These are phyloP conservation scores for Neofusicoccum laricinum DNA, from an alignment of 2,329 filamentous ascomycete genomes.

Conservation along the genomic window DNA sequence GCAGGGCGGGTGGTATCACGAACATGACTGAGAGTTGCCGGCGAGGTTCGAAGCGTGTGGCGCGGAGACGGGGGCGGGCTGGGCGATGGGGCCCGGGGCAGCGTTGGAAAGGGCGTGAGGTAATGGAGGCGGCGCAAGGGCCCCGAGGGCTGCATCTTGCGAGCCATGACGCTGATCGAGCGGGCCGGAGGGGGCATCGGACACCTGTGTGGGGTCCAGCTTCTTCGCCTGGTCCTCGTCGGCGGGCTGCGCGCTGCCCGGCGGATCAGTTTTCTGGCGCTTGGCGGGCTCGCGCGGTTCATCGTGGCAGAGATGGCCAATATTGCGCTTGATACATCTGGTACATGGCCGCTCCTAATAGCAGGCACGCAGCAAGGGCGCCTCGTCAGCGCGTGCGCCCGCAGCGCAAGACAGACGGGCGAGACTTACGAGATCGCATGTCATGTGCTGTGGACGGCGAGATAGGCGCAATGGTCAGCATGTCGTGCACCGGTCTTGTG, in stretches of 20 bases:
- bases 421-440: conserved; percentile 48
- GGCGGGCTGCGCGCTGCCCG: conserved; percentile 33
- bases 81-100: conserved; percentile 61
- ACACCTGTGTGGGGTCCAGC: conserved; percentile 25
- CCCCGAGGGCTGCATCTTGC: conserved; percentile 35
- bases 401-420: conserved; percentile 12
- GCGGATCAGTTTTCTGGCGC: conserved; percentile 63
- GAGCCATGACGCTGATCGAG: conserved; percentile 29
- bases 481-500: conserved; percentile 19
- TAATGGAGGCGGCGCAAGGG: conserved; percentile 34
- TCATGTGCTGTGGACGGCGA: conserved; percentile 46
- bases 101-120: conserved; percentile 35
- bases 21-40: conserved; percentile 71
- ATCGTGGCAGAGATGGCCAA: conserved; percentile 97
- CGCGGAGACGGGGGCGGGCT: conserved; percentile 67
- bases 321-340: conserved; percentile 96
- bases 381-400: conserved; percentile 32
- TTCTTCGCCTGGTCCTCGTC: conserved; percentile 26
- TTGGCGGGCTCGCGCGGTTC: conserved; percentile 85
- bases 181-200: conserved; percentile 24
- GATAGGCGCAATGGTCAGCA: conserved; percentile 31
- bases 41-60: conserved; percentile 61
- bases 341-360: conserved; percentile 88
- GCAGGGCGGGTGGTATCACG: conserved; percentile 44
- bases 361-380: conserved; percentile 27